Evolutionary conservation across 2,329 filamentous ascomycete species (phyloP), one percentile per base, ranked within the genome.

Genomic region (Aspergillus udagawae): DNA sequence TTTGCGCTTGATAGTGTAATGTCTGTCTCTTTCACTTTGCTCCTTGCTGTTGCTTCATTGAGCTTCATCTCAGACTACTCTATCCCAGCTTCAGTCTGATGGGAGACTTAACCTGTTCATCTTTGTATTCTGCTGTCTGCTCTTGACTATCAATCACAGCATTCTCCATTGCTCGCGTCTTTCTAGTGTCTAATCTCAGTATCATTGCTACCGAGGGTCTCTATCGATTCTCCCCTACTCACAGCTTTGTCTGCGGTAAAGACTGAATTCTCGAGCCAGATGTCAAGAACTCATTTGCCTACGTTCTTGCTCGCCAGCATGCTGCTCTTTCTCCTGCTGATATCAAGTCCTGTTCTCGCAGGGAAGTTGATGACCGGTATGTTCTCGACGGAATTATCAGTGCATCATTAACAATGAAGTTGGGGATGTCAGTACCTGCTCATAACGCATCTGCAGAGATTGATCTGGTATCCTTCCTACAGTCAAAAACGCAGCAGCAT

Each of bases 381-480:
- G 56, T 38, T 45, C 1, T n/a, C n/a, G 21, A 17, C 20, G 45
- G 35, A 52, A 3, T 20, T 21, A 21, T 20, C n/a, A 29, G 3
- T 20, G 29, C 7, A 6, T 48, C 25, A n/a, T 42, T 62, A 21
- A 56, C 44, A 4, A 8, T 17, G 44, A 1, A 12, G 48, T 23
- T 28, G 59, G 58, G 49, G 14, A 49, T 59, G 14, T 54, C 58
- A 53, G 28, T 47, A 3, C 52, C 51, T 10, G 27, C 56, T 1
- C 55, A 60, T 35, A 55, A 53, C 20, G 52, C 59, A 27, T 51
- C 49, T 5, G 59, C 64, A 17, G 62, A 65, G 6, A 51, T 66
- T 38, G 68, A 74, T 49, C 52, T 72, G 7, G 53, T 68, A 10
- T 67, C 69, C 1, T 64, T 70, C 21, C 57, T 75, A 5, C 63